Base-by-base conservation (phyloP, 345 rosid species). In the Brassica juncea region DNA sequence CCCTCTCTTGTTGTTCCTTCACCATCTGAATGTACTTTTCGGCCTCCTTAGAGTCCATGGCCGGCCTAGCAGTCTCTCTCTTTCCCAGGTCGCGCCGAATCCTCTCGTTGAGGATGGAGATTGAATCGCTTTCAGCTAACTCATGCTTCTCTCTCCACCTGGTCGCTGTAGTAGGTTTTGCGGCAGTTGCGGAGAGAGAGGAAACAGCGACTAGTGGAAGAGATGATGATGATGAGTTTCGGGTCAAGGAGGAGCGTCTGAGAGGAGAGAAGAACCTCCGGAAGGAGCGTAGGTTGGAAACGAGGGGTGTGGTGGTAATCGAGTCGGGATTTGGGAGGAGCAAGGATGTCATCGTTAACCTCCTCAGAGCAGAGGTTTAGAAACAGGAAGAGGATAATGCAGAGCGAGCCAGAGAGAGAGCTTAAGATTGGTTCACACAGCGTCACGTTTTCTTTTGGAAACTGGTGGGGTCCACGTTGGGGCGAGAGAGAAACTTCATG, bases 1-100 rank as follows among this genome's bases (percentile, higher is more conserved):
- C 99, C 79, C 85, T 82, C 85, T 90, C 95, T 77, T 92, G 99
- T 83, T 92, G 97, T 75, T 92, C 89, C 84, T 84, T 94, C 42
- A 94, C 97, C 84, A 84, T 66, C 81, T 83, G 86, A 47, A 92
- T 91, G 84, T 94, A 94, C 86, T 84, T 86, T 19, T 89, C 97
- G 14, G 97, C 92, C 86, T 94, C 99, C 73, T 89, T 84, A 1
- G 97, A 87, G 78, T 89, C 95, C 93, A 91, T 86, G 1, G 58
- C 78, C 8, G 93, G 88, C 59, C 83, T 78, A 7, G 84, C 80
- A 69, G 84, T 72, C 66, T 89, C 91, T 67, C 91, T 88, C 74
- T 87, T 88, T 62, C 89, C 68, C 31, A 77, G 86, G 71, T 92
- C 91, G 16, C 95, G 89, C 58, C 88, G 89, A 77, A 94, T 88